Percentiles rank a stretch among this genome's conserved stretches.
These are phyloP conservation scores for Hyphochytrium catenoides DNA, from an alignment of 352 stramenopile genomes.

Conservation along the genomic window DNA sequence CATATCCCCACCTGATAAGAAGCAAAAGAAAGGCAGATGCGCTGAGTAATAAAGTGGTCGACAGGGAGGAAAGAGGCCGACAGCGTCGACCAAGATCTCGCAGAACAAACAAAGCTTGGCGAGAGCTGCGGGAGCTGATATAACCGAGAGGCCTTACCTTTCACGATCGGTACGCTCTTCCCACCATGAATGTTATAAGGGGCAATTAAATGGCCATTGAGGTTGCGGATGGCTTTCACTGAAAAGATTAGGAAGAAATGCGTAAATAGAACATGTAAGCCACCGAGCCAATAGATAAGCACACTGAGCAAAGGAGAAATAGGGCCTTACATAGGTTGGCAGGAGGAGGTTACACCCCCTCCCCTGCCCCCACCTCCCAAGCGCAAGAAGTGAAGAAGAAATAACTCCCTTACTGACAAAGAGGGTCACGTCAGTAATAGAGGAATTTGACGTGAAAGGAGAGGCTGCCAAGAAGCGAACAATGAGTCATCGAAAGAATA, in stretches of 20 bases:
- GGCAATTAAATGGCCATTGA: conserved; percentile 94
- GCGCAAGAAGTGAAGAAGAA: no score
- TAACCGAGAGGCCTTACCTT: no score
- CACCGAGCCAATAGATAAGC: not conserved
- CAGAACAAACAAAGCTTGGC: conserved; percentile 1
- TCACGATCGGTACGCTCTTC: conserved; percentile 93
- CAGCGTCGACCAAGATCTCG: not conserved
- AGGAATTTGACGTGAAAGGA: not conserved
- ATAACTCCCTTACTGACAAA: no score
- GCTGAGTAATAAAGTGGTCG: not conserved
- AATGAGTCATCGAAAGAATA: not conserved
- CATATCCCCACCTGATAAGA: conserved; percentile 23
- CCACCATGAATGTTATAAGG: conserved; percentile 87
- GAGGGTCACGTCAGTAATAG: not conserved
- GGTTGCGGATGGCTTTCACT: conserved; percentile 86
- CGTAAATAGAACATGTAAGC: not conserved
- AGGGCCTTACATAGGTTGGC: not conserved
- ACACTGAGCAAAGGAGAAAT: conserved; percentile 1
- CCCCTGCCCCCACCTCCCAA: no score
- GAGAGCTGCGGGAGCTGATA: not conserved
- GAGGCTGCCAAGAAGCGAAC: conserved; percentile 1
- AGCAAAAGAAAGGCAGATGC: not conserved
- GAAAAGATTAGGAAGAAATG: no score
- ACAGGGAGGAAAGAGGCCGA: not conserved
- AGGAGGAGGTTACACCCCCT: conserved; percentile 1